A percentile compares a stretch with the other conserved stretches of the same genome.
Conservation (phyloP, 2,329 filamentous ascomycete genomes). For the Epicoccum nigrum region DNA sequence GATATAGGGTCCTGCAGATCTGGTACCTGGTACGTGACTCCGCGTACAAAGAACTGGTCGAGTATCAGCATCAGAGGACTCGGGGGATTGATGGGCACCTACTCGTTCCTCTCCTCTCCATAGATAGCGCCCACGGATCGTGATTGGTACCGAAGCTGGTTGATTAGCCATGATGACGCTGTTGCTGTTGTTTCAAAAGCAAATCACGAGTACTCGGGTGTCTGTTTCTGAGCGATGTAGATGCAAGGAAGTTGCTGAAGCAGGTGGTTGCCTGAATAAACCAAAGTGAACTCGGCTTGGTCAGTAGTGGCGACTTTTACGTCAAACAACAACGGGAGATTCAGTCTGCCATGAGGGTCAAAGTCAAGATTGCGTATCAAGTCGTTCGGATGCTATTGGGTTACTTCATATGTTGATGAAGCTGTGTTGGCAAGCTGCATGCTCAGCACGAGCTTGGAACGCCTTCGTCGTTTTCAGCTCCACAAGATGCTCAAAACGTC, state of each 20-base stretch:
- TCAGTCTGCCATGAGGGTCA: too few species aligned
- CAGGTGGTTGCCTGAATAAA: conserved; percentile 4
- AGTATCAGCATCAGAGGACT: too few species aligned
- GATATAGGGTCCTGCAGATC: conserved; percentile 10
- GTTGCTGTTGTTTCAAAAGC: neutral
- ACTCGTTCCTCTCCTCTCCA: conserved; percentile 15
- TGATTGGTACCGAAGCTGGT: conserved; percentile 10
- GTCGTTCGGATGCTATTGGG: too few species aligned
- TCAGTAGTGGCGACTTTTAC: neutral
- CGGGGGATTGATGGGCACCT: neutral
- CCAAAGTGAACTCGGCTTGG: conserved; percentile 5
- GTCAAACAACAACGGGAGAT: neutral
- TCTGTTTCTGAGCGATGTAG: neutral
- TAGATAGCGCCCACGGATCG: conserved; percentile 16
- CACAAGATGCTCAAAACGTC: neutral
- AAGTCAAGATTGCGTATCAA: neutral
- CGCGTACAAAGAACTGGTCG: conserved; percentile 14
- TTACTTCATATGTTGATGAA: too few species aligned
- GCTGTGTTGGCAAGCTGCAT: too few species aligned
- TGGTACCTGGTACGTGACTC: conserved; percentile 8
- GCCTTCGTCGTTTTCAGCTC: neutral
- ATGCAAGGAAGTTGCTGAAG: neutral
- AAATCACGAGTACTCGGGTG: neutral
- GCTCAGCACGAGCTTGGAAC: neutral
- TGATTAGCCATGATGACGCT: neutral